These are phyloP conservation scores for Simplicillium sp. DNA, from an alignment of 2,329 filamentous ascomycete species.

Conservation along the genomic window DNA sequence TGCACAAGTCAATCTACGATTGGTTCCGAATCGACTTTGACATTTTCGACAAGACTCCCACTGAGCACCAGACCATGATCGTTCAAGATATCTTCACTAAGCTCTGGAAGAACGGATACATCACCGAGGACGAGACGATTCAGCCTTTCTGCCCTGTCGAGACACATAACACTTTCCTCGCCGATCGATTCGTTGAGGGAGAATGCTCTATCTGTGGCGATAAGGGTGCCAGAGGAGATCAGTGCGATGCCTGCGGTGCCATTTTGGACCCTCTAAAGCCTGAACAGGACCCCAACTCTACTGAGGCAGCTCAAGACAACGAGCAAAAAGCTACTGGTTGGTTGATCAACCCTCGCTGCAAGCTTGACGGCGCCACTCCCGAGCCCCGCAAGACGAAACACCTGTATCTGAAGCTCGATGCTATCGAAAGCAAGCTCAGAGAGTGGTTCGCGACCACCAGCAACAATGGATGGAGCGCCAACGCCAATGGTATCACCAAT, in stretches of 20 bases:
- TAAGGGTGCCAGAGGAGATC: slow-evolving; percentile 61
- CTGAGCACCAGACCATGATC: slow-evolving; percentile 80
- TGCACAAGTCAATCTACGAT: slow-evolving; percentile 85
- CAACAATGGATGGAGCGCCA: slow-evolving; percentile 69
- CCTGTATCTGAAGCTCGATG: slow-evolving; percentile 79
- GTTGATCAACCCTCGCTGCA: slow-evolving; percentile 80
- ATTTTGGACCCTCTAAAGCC: slow-evolving; percentile 62
- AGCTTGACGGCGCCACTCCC: slow-evolving; percentile 77
- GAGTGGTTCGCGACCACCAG: slow-evolving; percentile 69
- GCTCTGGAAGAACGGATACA: slow-evolving; percentile 78
- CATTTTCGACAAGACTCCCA: slow-evolving; percentile 89
- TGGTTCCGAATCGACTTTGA: slow-evolving; percentile 97
- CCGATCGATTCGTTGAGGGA: slow-evolving; percentile 80
- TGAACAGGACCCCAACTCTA: slow-evolving; percentile 23
- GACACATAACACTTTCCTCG: slow-evolving; percentile 64
- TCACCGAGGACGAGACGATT: slow-evolving; percentile 77
- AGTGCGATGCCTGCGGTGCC: slow-evolving; percentile 66
- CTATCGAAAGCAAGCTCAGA: slow-evolving; percentile 66
- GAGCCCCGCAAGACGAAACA: slow-evolving; percentile 79
- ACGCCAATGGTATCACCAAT: slow-evolving; percentile 67
- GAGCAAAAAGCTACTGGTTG: slow-evolving; percentile 29
- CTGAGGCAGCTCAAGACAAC: slow-evolving; percentile 19
- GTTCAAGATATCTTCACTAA: slow-evolving; percentile 84
- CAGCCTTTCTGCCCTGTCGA: slow-evolving; percentile 76
- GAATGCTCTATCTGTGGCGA: slow-evolving; percentile 67